These are phyloP conservation scores for Chamaecyparis obtusa DNA, from an alignment of 75 land plant genomes.

Conservation along the genomic window DNA sequence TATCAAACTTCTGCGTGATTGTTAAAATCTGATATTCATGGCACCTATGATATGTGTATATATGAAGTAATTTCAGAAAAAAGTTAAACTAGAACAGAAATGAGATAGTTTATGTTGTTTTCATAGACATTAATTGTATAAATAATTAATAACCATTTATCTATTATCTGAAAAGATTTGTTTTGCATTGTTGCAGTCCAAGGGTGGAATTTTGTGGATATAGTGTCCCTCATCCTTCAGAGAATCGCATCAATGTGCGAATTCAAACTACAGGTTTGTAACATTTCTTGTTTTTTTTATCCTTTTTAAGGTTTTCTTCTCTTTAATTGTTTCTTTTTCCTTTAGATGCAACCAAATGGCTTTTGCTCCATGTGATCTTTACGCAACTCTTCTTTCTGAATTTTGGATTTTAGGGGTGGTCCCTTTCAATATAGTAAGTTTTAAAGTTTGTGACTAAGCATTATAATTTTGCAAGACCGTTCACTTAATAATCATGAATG, in stretches of 20 bases:
- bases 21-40: not conserved
- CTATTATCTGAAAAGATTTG: not conserved
- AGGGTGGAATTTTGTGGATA: conserved; percentile 88
- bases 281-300: not conserved
- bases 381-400: not conserved
- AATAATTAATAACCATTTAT: not conserved
- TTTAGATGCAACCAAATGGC: not conserved
- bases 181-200: conserved; percentile 58
- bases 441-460: not conserved
- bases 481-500: not conserved
- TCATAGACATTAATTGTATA: not conserved
- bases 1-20: not conserved
- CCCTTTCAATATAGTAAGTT: too few species aligned
- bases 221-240: conserved; percentile 96
- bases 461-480: not conserved
- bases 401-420: not conserved
- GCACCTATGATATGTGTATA: not conserved
- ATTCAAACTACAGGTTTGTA: conserved; percentile 90
- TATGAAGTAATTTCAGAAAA: not conserved
- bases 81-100: not conserved
- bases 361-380: not conserved
- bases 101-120: not conserved
- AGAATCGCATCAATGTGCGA: conserved; percentile 77
- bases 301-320: not conserved
- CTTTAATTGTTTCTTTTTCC: not conserved